Evolutionary conservation across 345 rosid species (phyloP), one percentile per base, ranked within the genome.

Genomic region (Populus pruinosa): DNA sequence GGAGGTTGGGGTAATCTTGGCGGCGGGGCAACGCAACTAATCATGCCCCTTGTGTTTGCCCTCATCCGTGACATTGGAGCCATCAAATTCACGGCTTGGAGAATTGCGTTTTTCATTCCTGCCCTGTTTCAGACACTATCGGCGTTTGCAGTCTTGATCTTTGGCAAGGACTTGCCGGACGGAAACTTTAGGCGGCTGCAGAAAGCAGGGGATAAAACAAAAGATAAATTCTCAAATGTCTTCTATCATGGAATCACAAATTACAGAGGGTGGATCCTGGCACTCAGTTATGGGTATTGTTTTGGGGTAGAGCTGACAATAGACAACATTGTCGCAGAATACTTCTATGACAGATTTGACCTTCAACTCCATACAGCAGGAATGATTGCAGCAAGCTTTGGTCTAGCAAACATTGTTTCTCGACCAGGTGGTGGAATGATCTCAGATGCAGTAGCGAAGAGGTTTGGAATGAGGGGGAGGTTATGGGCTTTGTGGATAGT

Each of bases 1-100:
- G 97, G 87, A 6, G 98, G 98, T 0, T 93, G 98, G 97, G 98
- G 98, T 27, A 93, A 92, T 75, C 92, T 93, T 0, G 98, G 98
- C 1, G 98, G 98, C 0, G 98, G 98, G 0, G 94, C 97, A 65
- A 90, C 97, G n/a, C 98, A 93, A 76, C 92, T 93, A 29, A 89
- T 93, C 86, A 92, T 93, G 98, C 98, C 98, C 0, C 61, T 90
- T 0, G 92, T 93, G 35, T 92, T 89, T 72, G 43, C 74, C 33
- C 10, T 83, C 74, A 88, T 93, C 77, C 86, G 79, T 23, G 71
- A 84, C 74, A 77, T 86, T n/a, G 97, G 98, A 66, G 91, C 89
- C 21, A 69, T 77, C 73, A 86, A 91, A 55, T 93, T 90, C 72
- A 91, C 97, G 33, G 97, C 98, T 36, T 94, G 98, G 98, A 80